A percentile compares a stretch with the other conserved stretches of the same genome.
Conservation (phyloP, 2,329 filamentous ascomycete species). For the Colletotrichum musae region DNA sequence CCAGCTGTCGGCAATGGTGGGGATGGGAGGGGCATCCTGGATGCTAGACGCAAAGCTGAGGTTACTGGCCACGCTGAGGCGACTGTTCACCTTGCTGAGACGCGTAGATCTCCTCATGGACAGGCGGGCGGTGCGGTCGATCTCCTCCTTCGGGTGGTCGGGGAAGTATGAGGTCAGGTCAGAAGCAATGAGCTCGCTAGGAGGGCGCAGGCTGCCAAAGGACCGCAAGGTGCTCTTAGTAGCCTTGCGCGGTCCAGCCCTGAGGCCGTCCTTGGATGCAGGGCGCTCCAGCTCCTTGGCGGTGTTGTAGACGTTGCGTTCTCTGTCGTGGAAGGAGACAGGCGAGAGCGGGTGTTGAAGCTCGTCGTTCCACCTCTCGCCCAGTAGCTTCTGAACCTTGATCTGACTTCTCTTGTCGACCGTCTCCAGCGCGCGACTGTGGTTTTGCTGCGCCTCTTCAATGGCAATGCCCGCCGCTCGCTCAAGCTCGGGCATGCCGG, state of each 20-base stretch:
- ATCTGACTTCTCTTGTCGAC: constrained; percentile 84
- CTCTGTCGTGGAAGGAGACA: constrained; percentile 78
- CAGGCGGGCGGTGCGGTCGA: constrained; percentile 94
- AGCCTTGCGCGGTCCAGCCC: constrained; percentile 48
- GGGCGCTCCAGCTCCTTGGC: constrained; percentile 72
- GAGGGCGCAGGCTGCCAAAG: constrained; percentile 93
- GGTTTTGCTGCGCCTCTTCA: constrained; percentile 85
- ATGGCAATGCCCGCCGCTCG: constrained; percentile 90
- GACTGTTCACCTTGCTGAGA: constrained; percentile 92
- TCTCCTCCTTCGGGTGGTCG: constrained; percentile 92
- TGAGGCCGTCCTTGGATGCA: constrained; percentile 59
- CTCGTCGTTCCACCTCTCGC: constrained; percentile 86
- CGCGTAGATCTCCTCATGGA: constrained; percentile 92
- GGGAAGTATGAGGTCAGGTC: constrained; percentile 98
- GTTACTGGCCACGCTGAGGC: constrained; percentile 93
- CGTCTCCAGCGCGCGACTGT: constrained; percentile 73
- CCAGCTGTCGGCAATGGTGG: constrained; percentile 96
- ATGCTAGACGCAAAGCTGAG: constrained; percentile 93
- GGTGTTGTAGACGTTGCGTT: constrained; percentile 75
- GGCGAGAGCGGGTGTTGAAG: constrained; percentile 90
- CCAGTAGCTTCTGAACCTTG: constrained; percentile 91
- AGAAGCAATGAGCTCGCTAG: constrained; percentile 96
- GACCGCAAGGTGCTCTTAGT: constrained; percentile 76
- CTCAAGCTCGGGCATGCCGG: constrained; percentile 87
- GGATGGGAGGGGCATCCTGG: constrained; percentile 93